phyloP scores from a whole-genome alignment of 1,284 basidiomycete species.

The Leucoagaricus sp. region DNA sequence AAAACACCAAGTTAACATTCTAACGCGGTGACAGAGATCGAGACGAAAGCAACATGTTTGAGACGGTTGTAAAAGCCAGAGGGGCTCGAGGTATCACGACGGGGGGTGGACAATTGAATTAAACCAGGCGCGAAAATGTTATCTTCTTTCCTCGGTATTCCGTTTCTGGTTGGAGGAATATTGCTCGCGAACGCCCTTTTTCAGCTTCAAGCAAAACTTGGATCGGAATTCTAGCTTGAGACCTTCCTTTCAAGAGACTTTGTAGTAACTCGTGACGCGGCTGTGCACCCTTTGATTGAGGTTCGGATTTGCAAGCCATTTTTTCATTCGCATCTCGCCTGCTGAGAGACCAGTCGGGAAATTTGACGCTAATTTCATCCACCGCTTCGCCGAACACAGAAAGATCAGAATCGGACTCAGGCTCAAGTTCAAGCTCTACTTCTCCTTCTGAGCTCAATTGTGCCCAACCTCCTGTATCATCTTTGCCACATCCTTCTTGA shows the following conservation, averaged over 20 bases:
- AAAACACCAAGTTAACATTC: too few species aligned
- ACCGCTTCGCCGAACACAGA: not conserved
- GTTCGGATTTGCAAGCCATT: not conserved
- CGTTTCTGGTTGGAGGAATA: not conserved
- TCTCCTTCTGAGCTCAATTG: conserved; percentile 12
- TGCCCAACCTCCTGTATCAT: not conserved
- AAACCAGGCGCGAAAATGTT: conserved; percentile 1
- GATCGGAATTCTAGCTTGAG: not conserved
- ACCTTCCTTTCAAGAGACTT: not conserved
- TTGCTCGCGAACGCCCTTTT: not conserved
- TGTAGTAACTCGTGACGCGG: not conserved
- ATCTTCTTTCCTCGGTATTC: conserved; percentile 6
- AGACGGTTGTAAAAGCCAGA: too few species aligned
- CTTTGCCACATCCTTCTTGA: not conserved
- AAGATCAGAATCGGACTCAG: conserved; percentile 1
- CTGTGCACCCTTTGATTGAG: not conserved
- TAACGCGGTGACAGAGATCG: too few species aligned
- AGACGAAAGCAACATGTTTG: too few species aligned
- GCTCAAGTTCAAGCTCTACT: conserved; percentile 11
- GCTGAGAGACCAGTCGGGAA: not conserved
- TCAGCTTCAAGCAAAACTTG: not conserved
- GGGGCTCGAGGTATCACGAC: not conserved
- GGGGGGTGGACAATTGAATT: not conserved
- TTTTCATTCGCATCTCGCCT: too few species aligned
- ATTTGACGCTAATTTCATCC: not conserved